Conservation (phyloP, 73 alveolate genomes). For the Tetrahymena thermophila region DNA sequence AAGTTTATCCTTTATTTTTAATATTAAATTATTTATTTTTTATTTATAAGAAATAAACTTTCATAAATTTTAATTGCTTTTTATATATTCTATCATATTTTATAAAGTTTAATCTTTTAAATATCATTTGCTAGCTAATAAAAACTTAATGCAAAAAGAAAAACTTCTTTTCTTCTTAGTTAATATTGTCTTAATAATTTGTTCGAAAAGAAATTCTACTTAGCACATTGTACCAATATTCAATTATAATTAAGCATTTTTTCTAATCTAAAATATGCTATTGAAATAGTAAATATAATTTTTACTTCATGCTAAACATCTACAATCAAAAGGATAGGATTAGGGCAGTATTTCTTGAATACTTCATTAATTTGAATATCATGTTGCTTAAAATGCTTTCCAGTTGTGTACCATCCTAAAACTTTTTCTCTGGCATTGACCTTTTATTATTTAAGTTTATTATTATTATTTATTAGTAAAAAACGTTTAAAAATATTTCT, state of each 20-base stretch:
- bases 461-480: too few relatives aligned
- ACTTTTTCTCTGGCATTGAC: conserved; percentile 93
- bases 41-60: background rate
- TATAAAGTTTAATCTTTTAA: background rate
- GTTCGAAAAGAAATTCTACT: background rate
- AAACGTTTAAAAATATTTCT: background rate
- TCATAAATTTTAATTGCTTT: background rate
- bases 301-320: conserved; percentile 61
- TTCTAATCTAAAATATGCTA: background rate
- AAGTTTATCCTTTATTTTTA: conserved; percentile 54
- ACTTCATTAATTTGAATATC: conserved; percentile 98
- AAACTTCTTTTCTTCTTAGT: too few relatives aligned
- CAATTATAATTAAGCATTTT: too few relatives aligned
- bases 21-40: background rate
- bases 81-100: background rate
- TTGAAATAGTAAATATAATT: background rate
- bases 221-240: too few relatives aligned
- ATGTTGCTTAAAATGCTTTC: conserved; percentile 96
- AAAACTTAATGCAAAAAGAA: too few relatives aligned
- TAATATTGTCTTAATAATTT: too few relatives aligned
- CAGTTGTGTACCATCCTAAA: conserved; percentile 99
- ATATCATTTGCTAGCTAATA: background rate
- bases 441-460: background rate
- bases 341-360: conserved; percentile 85
- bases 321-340: conserved; percentile 90